Evolutionary conservation across 352 stramenopile species (phyloP).

Genomic region (Phytophthora cactorum): DNA sequence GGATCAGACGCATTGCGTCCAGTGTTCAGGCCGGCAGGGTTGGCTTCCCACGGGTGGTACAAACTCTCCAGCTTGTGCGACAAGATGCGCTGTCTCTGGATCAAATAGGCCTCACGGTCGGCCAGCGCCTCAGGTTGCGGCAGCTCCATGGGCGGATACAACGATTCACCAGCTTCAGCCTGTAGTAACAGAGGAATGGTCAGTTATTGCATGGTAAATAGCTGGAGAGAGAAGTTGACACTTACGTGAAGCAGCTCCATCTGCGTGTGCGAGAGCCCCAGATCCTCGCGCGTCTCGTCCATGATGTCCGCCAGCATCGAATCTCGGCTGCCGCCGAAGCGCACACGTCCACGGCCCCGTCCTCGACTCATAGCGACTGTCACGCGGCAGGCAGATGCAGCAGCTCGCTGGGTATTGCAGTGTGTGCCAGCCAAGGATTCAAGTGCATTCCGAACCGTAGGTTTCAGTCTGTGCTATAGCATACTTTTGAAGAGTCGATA

Average conservation of each 20-base stretch:
- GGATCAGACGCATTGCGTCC: constrained; percentile 37
- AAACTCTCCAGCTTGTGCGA: constrained; percentile 74
- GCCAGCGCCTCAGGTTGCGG: constrained; percentile 64
- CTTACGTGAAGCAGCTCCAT: constrained; percentile 74
- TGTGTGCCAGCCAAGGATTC: constrained; percentile 32
- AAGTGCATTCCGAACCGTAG: constrained; percentile 10
- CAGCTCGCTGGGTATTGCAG: neutral
- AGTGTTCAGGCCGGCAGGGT: constrained; percentile 32
- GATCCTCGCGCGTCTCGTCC: constrained; percentile 75
- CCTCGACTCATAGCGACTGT: constrained; percentile 58
- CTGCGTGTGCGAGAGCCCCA: constrained; percentile 69
- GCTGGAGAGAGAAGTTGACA: constrained; percentile 1
- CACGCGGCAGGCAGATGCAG: neutral
- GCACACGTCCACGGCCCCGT: constrained; percentile 66
- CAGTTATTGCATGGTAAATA: neutral
- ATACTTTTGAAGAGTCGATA: constrained; percentile 6
- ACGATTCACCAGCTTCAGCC: constrained; percentile 49
- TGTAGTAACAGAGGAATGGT: constrained; percentile 19
- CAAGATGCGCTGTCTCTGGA: constrained; percentile 70
- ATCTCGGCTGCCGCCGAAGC: constrained; percentile 77
- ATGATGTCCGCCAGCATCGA: constrained; percentile 71
- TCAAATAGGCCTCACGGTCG: constrained; percentile 68
- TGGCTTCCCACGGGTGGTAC: constrained; percentile 66
- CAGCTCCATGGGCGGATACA: constrained; percentile 71
- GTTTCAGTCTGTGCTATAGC: neutral